These are phyloP conservation scores for Schrenkiella parvula DNA, from an alignment of 345 rosid species.

Conservation along the genomic window DNA sequence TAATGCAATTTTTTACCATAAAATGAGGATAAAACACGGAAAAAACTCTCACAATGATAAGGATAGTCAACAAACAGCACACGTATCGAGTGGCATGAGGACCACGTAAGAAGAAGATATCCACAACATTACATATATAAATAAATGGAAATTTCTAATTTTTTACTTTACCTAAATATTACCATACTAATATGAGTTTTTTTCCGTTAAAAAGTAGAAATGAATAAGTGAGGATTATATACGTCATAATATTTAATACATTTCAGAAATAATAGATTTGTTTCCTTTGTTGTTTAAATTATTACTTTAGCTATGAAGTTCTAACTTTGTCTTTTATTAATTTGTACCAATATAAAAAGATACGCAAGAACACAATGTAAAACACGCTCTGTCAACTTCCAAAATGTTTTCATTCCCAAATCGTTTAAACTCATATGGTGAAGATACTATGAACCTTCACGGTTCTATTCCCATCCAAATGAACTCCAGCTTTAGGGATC, in stretches of 20 bases:
- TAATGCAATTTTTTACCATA: not conserved
- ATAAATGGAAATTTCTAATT: not conserved
- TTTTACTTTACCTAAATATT: not conserved
- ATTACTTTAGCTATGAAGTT: not conserved
- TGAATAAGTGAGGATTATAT: not conserved
- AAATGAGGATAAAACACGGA: not conserved
- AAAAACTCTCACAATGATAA: not conserved
- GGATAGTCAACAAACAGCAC: not conserved
- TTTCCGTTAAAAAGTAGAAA: not conserved
- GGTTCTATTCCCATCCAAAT: not conserved
- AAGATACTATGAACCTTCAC: not conserved
- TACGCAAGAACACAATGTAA: not conserved
- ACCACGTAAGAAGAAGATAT: not conserved
- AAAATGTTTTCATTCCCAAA: conserved; percentile 21
- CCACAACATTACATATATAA: not conserved
- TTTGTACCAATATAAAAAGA: conserved; percentile 5
- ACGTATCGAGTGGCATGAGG: not conserved
- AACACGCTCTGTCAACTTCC: not conserved
- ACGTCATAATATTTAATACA: not conserved
- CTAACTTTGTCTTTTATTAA: not conserved
- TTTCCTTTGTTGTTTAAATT: not conserved
- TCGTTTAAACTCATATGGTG: not conserved
- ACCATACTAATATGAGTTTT: not conserved
- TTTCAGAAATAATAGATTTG: not conserved
- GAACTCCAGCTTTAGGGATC: not conserved